Evolutionary conservation across 2,329 filamentous ascomycete species (phyloP), one percentile per base, ranked within the genome.

Genomic region (Aureobasidium sp.): DNA sequence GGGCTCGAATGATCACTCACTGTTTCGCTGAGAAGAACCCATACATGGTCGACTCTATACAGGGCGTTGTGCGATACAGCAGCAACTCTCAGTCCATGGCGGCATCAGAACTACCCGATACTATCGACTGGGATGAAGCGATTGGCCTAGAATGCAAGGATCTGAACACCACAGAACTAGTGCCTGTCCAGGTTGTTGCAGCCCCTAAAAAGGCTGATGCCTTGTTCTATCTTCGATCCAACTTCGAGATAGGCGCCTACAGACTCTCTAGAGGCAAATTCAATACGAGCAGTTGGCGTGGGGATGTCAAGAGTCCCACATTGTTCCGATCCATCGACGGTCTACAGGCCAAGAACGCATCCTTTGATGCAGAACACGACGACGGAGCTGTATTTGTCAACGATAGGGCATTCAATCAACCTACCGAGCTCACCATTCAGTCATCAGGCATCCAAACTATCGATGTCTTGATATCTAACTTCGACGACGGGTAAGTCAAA

Each of bases 221-320:
- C 41, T 79, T 76, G 47, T 82, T 81, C 72, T 81, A 81, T 66
- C 66, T 87, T 2, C 79, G 82, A 2, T 79, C 81, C 3, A 85
- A 83, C 63, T 81, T 87, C 63, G 81, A 84, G 67, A 86, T 86
- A 63, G 81, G 83, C 29, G 77, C 79, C 62, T 85, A 82, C 77
- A 76, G 80, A 1, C 76, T 87, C 0, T 79, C 82, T 63, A 78
- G 84, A 8, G 84, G 83, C 1, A 83, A 81, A 67, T 79, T 87
- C 68, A 87, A 87, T 69, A 69, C 72, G 14, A 82, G 79, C 17
- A 82, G 81, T 1, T 84, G 81, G 72, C 78, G 80, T 5, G 74
- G 80, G 0, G 73, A 82, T 64, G 70, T 79, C 0, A 69, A 68
- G 14, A 74, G 75, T 14, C 84, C 84, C 0, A 79, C 77, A 0